Evolutionary conservation across 148 eudicot species (phyloP), one percentile per base, ranked within the genome.

Genomic region (Diospyros lotus): DNA sequence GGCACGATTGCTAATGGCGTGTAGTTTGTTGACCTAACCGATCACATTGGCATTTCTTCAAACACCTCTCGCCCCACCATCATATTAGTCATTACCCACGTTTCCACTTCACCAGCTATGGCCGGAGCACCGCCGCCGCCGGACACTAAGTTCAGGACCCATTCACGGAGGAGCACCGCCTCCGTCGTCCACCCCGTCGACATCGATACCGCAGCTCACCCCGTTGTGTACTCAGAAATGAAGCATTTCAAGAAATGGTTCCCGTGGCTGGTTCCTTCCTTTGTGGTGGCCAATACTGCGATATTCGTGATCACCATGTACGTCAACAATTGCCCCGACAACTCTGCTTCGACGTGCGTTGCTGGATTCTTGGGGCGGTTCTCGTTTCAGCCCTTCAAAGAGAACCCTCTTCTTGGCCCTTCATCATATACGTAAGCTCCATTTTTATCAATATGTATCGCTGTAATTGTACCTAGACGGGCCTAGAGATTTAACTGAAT

Each of bases 351-450:
- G 28, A 28, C 28, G 6, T 94, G 98, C 44, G 42, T 88, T 39
- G 89, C 83, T 8, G 59, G 82, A n/a, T 84, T 81, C 67, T 75
- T 94, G 11, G 90, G 91, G 11, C 84, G 95, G 58, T 87, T 94
- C 72, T 86, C 98, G 42, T 93, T 93, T 76, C 97, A 93, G 81
- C 93, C 98, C 66, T 85, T 89, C 9, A 91, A 88, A 76, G 91
- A 93, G 68, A 93, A 93, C 63, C 93, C 91, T 60, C 90, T 93
- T 41, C 94, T 93, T 2, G 98, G 98, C 7, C 98, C 98, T 58
- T 89, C 97, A 14, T 81, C 98, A 59, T 43, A 85, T 45, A 81
- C 98, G 98, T 93, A 86, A 81, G 86, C 74, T 45, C 40, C 69
- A 28, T 58, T 59, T 53, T 48, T 48, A 48, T 48, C 52, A 48